Percentiles rank a stretch among this genome's conserved stretches.
These are phyloP conservation scores for Monilinia aucupariae DNA, from an alignment of 2,329 filamentous ascomycete species.

Conservation along the genomic window DNA sequence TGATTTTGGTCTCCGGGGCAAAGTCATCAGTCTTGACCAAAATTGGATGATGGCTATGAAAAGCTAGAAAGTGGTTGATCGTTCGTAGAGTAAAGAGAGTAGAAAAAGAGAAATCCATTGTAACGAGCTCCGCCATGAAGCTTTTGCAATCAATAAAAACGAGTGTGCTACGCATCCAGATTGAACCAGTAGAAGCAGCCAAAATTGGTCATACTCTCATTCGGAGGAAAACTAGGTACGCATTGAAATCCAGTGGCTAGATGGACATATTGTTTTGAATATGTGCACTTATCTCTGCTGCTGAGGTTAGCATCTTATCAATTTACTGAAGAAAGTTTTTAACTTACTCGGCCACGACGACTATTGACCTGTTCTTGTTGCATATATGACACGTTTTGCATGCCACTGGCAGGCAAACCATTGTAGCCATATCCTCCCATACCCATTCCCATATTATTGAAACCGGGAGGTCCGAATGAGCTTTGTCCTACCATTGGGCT, in stretches of 20 bases:
- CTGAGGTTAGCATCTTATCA: not conserved
- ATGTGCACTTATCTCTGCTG: conserved; percentile 14
- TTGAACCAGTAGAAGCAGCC: not conserved
- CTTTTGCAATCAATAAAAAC: not conserved
- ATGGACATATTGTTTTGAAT: not conserved
- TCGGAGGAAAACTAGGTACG: not conserved
- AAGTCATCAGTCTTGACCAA: not conserved
- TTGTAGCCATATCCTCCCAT: conserved; percentile 44
- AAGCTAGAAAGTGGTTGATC: not conserved
- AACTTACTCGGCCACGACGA: conserved; percentile 52
- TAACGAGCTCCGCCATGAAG: not conserved
- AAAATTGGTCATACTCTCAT: not conserved
- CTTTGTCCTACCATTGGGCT: conserved; percentile 38
- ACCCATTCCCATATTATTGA: conserved; percentile 42
- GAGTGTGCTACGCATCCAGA: not conserved
- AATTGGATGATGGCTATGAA: conserved; percentile 1
- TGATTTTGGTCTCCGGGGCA: conserved; percentile 10
- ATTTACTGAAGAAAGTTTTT: not conserved
- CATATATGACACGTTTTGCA: conserved; percentile 48
- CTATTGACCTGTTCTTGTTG: conserved; percentile 52
- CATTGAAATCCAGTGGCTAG: not conserved
- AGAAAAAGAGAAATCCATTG: not conserved
- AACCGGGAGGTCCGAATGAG: conserved; percentile 47
- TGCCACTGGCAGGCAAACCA: conserved; percentile 38
- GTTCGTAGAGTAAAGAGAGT: not conserved